Evolutionary conservation across 2,329 filamentous ascomycete species (phyloP).

Genomic region (Penicillium sp.): DNA sequence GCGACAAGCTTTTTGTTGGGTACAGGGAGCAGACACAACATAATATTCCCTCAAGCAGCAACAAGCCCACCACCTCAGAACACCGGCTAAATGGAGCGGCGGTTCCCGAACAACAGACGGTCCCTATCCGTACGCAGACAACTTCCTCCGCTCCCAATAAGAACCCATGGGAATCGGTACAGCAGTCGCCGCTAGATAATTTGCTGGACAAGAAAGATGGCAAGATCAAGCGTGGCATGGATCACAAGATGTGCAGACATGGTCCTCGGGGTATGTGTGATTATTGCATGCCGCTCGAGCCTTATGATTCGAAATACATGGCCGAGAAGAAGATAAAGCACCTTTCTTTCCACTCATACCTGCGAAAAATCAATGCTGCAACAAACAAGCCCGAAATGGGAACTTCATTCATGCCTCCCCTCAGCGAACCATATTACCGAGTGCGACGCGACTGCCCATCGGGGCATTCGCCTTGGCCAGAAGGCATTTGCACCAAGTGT

Average conservation of each 20-base stretch:
- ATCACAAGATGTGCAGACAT: slow-evolving; percentile 88
- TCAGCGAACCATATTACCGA: slow-evolving; percentile 88
- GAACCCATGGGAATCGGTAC: slow-evolving; percentile 90
- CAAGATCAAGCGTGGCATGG: slow-evolving; percentile 75
- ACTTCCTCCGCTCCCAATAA: slow-evolving; percentile 64
- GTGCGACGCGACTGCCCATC: slow-evolving; percentile 87
- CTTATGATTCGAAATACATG: slow-evolving; percentile 85
- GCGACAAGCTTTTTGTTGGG: slow-evolving; percentile 83
- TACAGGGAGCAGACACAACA: slow-evolving; percentile 63
- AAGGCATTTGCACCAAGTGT: slow-evolving; percentile 96
- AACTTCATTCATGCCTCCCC: slow-evolving; percentile 91
- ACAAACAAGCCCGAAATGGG: slow-evolving; percentile 95
- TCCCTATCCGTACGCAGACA: slow-evolving; percentile 61
- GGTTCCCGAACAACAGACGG: slow-evolving; percentile 53
- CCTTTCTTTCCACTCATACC: slow-evolving; percentile 88
- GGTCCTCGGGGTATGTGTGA: slow-evolving; percentile 98
- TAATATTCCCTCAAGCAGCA: slow-evolving; percentile 47
- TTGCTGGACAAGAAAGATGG: slow-evolving; percentile 82
- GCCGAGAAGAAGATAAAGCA: slow-evolving; percentile 98
- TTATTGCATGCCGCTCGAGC: slow-evolving; percentile 95
- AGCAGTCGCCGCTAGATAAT: slow-evolving; percentile 85
- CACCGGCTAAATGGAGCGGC: slow-evolving; percentile 41
- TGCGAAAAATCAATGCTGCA: slow-evolving; percentile 91
- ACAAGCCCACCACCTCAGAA: slow-evolving; percentile 22
- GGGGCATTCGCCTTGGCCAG: slow-evolving; percentile 89